Evolutionary conservation across 2,329 filamentous ascomycete species (phyloP).

Genomic region (Fusarium heterosporum): DNA sequence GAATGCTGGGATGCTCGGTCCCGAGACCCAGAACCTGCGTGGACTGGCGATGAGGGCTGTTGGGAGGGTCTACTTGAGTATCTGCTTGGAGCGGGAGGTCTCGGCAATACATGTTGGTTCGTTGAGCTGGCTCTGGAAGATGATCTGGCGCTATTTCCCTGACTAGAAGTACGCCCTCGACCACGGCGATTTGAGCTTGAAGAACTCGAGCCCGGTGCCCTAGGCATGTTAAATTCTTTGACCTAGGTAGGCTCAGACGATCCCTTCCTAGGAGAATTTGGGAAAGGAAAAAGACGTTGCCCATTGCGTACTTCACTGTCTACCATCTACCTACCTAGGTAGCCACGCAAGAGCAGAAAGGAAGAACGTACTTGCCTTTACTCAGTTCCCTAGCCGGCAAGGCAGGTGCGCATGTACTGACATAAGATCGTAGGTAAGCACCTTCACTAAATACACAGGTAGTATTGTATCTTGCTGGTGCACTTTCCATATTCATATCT

Average conservation of each 20-base stretch:
- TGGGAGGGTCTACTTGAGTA: background rate
- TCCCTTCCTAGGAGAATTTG: background rate
- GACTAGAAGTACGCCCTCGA: conserved; percentile 5
- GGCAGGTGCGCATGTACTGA: background rate
- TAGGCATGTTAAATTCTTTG: conserved; percentile 23
- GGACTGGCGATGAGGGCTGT: background rate
- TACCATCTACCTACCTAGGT: background rate
- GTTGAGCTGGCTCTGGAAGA: conserved; percentile 18
- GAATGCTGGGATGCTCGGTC: background rate
- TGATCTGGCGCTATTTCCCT: conserved; percentile 6
- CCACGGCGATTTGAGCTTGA: conserved; percentile 20
- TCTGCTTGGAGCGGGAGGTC: background rate
- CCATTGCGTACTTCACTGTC: background rate
- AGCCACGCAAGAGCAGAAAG: too few species aligned
- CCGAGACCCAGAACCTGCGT: background rate
- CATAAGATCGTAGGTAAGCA: background rate
- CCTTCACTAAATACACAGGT: background rate
- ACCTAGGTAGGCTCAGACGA: background rate
- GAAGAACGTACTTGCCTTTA: too few species aligned
- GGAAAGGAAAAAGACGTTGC: background rate
- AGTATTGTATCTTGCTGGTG: background rate
- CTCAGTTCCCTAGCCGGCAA: background rate
- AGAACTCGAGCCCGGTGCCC: conserved; percentile 7
- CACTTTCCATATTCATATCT: background rate
- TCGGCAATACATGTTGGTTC: conserved; percentile 1